phyloP scores from a whole-genome alignment of 169 alveolate species.

The Eimeria zaria region DNA sequence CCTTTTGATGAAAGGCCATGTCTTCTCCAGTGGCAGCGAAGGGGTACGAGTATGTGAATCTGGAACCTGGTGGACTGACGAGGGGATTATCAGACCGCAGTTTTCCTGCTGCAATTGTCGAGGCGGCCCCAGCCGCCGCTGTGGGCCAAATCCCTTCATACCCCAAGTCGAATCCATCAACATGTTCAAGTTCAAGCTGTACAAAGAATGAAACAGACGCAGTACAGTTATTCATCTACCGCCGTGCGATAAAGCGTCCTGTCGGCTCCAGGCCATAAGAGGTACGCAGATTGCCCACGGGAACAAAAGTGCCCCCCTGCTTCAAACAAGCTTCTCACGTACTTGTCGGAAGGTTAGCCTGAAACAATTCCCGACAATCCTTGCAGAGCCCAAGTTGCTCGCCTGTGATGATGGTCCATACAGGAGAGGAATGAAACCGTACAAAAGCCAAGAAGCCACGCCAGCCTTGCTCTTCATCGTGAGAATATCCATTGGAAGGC shows the following conservation, averaged over 20 bases:
- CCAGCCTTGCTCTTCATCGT: slow-evolving; percentile 51
- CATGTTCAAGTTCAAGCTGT: slow-evolving; percentile 33
- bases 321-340: not conserved
- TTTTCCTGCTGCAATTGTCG: slow-evolving; percentile 32
- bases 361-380: slow-evolving; percentile 55
- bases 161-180: slow-evolving; percentile 54
- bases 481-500: not conserved
- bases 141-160: slow-evolving; percentile 72
- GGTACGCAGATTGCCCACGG: not conserved
- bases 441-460: slow-evolving; percentile 75
- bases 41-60: slow-evolving; percentile 72
- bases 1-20: slow-evolving; percentile 16
- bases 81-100: slow-evolving; percentile 65
- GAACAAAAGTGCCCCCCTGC: not conserved
- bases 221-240: not conserved
- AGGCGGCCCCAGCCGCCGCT: slow-evolving; percentile 18
- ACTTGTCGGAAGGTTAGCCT: slow-evolving; percentile 74
- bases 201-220: not conserved
- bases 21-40: slow-evolving; percentile 13
- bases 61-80: slow-evolving; percentile 12
- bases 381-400: slow-evolving; percentile 66
- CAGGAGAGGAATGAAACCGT: slow-evolving; percentile 56
- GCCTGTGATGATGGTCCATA: slow-evolving; percentile 71
- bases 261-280: not conserved
- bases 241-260: not conserved